These are phyloP conservation scores for Kodamaea fungicola DNA, from an alignment of 1,139 yeast genomes.

Conservation along the genomic window DNA sequence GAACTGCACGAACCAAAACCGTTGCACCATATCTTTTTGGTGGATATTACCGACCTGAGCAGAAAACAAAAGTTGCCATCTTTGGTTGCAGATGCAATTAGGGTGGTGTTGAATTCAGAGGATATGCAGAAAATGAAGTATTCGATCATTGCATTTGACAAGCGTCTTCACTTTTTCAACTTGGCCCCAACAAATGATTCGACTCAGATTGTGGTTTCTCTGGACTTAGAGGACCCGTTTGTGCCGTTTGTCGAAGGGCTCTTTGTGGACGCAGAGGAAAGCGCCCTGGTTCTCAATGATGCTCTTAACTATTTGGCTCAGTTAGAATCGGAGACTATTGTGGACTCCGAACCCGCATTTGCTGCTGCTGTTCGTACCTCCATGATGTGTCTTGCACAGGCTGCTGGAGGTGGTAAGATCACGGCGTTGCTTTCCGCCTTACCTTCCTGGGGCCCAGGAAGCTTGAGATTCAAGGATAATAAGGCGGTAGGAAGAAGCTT, in stretches of 20 bases:
- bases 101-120: constrained; percentile 46
- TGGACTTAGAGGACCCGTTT: constrained; percentile 78
- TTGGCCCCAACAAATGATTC: constrained; percentile 52
- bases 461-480: constrained; percentile 53
- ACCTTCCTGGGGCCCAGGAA: constrained; percentile 86
- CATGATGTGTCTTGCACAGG: constrained; percentile 53
- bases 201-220: constrained; percentile 63
- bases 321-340: constrained; percentile 30
- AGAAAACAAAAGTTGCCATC: constrained; percentile 61
- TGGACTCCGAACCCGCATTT: constrained; percentile 68
- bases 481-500: constrained; percentile 32
- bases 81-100: constrained; percentile 70
- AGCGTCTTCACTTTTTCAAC: constrained; percentile 70
- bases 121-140: constrained; percentile 37
- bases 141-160: constrained; percentile 77
- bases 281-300: constrained; percentile 60
- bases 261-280: constrained; percentile 74
- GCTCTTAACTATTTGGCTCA: constrained; percentile 62
- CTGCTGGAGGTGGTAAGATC: constrained; percentile 85
- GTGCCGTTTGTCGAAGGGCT: constrained; percentile 77
- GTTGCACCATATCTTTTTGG: constrained; percentile 69
- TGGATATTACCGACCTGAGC: constrained; percentile 70
- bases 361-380: constrained; percentile 80
- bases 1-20: constrained; percentile 33
- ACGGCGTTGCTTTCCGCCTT: constrained; percentile 63